Evolutionary conservation across 345 rosid genomes (phyloP).

Genomic region (Dovyalis caffra): DNA sequence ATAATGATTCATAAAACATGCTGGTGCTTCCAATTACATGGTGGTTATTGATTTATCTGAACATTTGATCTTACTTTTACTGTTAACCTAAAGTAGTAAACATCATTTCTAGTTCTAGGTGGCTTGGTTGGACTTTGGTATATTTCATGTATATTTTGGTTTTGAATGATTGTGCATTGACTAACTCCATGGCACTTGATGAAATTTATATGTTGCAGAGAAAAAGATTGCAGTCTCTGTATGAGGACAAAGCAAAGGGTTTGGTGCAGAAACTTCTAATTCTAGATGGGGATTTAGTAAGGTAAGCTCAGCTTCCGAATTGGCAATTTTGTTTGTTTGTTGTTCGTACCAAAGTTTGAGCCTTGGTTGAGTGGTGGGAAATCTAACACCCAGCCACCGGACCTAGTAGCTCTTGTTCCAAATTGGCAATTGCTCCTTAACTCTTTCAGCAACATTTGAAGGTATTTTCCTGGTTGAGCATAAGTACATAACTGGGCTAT

Average conservation of each 20-base stretch:
- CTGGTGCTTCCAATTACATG: not conserved
- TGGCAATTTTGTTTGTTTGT: too few species aligned
- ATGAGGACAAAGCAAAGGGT: slow-evolving; percentile 59
- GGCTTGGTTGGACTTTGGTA: not conserved
- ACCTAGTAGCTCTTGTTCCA: not conserved
- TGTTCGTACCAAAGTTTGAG: too few species aligned
- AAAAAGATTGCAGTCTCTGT: slow-evolving; percentile 56
- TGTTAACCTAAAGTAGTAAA: not conserved
- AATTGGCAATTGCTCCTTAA: not conserved
- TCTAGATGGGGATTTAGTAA: slow-evolving; percentile 60
- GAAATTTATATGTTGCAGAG: slow-evolving; percentile 54
- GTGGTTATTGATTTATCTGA: not conserved
- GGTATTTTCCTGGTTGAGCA: not conserved
- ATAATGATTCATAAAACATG: not conserved
- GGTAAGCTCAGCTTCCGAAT: slow-evolving; percentile 31
- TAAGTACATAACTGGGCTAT: not conserved
- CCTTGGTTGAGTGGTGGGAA: too few species aligned
- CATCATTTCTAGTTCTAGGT: not conserved
- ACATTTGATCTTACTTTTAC: not conserved
- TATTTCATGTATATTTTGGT: not conserved
- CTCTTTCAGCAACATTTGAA: not conserved
- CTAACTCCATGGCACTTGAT: slow-evolving; percentile 11
- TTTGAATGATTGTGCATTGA: slow-evolving; percentile 9
- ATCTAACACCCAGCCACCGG: too few species aligned
- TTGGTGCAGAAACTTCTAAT: slow-evolving; percentile 75